Base-by-base conservation (phyloP, 1,284 basidiomycete genomes). In the Fomitiporia mediterranea region DNA sequence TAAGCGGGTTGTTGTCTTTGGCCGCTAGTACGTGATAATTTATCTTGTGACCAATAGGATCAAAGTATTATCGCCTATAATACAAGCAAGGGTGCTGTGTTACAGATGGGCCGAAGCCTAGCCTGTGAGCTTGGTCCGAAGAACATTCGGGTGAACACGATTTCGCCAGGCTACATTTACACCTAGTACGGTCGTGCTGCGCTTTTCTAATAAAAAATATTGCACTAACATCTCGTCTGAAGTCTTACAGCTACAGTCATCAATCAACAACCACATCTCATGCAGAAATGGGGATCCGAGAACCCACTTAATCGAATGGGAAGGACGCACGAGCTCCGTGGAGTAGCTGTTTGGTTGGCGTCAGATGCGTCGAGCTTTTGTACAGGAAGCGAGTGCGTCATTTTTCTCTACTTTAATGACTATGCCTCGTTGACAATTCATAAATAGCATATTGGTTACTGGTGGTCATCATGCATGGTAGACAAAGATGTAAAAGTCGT, bases 71-170 rank as follows among this genome's bases (percentile, higher is more conserved):
- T 84, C 47, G 82, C 86, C 17, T 91, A 91, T 73, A 91, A 91
- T 70, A 78, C 83, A 50, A 89, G 85, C 71, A 93, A 93, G 71
- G 83, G 86, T 2, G 90, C 85, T 1, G 86, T 93, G 4, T 69
- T 91, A 44, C 90, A 93, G 70, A 89, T 92, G 83, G 84, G 75
- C 19, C 80, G 89, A 60, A 92, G 86, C 71, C 81, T 93, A 78
- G 91, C 91, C 2, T 88, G 87, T 67, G 91, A 94, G 68, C 81
- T 91, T 54, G 89, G 88, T 4, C 73, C 69, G 21, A 75, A 82
- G 65, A 72, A 78, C 3, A 92, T 94, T 59, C 75, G 89, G 5
- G 86, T 91, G 56, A 89, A 90, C 67, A 75, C 83, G n/a, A 72
- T 89, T 51, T 88, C 84, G 7, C 86, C 86, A 0, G 88, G 88